phyloP scores from a whole-genome alignment of 129 eudicot species.

The Artemisia tridentata region DNA sequence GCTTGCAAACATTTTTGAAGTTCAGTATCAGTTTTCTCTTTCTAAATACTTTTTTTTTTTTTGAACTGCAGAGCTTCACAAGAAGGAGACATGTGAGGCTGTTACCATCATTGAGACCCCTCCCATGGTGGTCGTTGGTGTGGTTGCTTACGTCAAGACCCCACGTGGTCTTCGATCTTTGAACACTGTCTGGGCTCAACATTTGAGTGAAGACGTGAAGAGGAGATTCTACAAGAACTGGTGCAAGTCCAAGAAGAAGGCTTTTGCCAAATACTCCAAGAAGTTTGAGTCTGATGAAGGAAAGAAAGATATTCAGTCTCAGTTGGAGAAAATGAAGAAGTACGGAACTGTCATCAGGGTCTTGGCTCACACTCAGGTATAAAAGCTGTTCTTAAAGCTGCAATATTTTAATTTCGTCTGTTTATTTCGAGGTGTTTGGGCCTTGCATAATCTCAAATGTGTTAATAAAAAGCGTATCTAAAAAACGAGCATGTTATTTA shows the following conservation, averaged over 20 bases:
- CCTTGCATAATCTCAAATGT: no score
- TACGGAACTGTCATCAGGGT: conserved; percentile 62
- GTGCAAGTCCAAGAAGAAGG: conserved; percentile 87
- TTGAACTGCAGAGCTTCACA: conserved; percentile 58
- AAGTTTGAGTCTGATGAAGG: conserved; percentile 65
- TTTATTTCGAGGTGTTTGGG: no score
- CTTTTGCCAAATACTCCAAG: conserved; percentile 60
- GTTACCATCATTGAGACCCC: conserved; percentile 76
- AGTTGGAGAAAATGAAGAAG: conserved; percentile 72
- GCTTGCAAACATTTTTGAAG: not conserved
- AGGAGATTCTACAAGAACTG: conserved; percentile 79
- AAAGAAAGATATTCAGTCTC: conserved; percentile 58
- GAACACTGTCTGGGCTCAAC: conserved; percentile 79
- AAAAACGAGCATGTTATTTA: no score
- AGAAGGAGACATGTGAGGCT: conserved; percentile 78
- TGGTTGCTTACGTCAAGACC: conserved; percentile 67
- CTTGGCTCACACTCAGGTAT: conserved; percentile 54
- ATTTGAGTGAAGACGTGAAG: conserved; percentile 61
- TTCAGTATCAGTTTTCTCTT: not conserved
- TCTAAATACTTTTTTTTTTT: not conserved
- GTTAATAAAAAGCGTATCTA: no score
- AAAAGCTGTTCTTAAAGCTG: not conserved
- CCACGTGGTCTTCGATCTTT: conserved; percentile 62
- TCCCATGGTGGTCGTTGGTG: conserved; percentile 74
- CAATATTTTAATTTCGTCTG: not conserved